Percentiles rank a stretch among this genome's conserved stretches.
phyloP scores from a whole-genome alignment of 768 basidiomycete species.

The Sistotremastrum suecicum region DNA sequence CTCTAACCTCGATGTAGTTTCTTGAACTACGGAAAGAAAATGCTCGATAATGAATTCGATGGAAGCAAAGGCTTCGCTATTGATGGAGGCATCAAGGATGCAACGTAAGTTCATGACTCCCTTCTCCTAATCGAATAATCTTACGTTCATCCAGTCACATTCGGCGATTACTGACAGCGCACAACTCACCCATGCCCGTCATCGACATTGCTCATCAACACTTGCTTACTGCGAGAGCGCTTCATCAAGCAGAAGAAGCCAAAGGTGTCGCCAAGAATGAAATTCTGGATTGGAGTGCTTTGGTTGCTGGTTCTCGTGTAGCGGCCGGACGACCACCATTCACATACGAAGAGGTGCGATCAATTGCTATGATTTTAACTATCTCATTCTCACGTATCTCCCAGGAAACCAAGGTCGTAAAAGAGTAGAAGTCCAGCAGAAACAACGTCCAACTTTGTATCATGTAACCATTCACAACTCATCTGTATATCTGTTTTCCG shows the following conservation, averaged over 20 bases:
- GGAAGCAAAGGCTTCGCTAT: constrained; percentile 63
- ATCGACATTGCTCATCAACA: constrained; percentile 65
- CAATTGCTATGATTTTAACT: too few species aligned
- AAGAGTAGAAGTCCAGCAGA: too few species aligned
- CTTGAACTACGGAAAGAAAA: constrained; percentile 47
- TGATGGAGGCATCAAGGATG: constrained; percentile 82
- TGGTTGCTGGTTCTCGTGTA: constrained; percentile 65
- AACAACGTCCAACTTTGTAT: too few species aligned
- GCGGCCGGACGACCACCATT: constrained; percentile 36
- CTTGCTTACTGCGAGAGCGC: constrained; percentile 62
- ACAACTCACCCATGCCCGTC: constrained; percentile 56
- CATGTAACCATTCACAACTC: too few species aligned
- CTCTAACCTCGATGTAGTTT: constrained; percentile 21
- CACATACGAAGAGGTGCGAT: too few species aligned
- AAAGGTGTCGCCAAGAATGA: constrained; percentile 32
- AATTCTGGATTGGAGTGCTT: constrained; percentile 67
- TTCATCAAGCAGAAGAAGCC: constrained; percentile 35
- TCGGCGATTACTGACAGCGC: constrained; percentile 48
- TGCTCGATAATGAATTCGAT: constrained; percentile 63
- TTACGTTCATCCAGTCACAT: constrained; percentile 34
- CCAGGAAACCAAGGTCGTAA: too few species aligned
- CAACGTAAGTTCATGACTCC: constrained; percentile 27
- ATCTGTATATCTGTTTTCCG: too few species aligned
- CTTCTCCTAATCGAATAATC: background rate
- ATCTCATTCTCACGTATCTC: too few species aligned